phyloP scores from a whole-genome alignment of 176 grass and related monocot species.

The Bromus sterilis region DNA sequence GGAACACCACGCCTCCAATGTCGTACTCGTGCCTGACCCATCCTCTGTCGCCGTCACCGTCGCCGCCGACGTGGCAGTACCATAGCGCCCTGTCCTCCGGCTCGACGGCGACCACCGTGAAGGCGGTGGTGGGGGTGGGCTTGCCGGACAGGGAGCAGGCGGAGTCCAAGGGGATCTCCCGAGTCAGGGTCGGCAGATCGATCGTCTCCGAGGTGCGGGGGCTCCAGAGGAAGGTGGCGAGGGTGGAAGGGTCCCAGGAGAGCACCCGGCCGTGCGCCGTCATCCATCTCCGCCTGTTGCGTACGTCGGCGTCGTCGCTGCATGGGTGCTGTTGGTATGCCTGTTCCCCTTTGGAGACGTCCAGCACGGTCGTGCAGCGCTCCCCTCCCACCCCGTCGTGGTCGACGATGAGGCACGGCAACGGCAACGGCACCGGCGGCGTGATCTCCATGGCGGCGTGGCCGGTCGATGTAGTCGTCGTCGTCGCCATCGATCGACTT shows the following conservation, averaged over 20 bases:
- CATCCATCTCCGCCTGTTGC: not conserved
- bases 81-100: not conserved
- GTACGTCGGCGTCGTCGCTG: not conserved
- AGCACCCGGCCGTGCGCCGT: not conserved
- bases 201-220: not conserved
- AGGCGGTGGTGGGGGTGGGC: not conserved
- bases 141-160: not conserved
- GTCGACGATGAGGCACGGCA: not conserved
- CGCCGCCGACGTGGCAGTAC: not conserved
- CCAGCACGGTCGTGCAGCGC: not conserved
- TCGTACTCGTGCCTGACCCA: not conserved
- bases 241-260: not conserved
- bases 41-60: not conserved
- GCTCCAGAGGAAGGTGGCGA: not conserved
- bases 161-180: not conserved
- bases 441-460: too few relatives aligned
- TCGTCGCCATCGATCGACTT: too few relatives aligned
- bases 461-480: too few relatives aligned
- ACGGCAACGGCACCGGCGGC: not conserved
- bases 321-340: not conserved
- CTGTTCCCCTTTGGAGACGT: not conserved
- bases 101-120: not conserved
- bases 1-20: not conserved
- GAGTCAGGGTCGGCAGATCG: not conserved
- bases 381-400: not conserved